Conservation (phyloP, 495 filamentous ascomycete genomes). For the Penicillium pulvis region DNA sequence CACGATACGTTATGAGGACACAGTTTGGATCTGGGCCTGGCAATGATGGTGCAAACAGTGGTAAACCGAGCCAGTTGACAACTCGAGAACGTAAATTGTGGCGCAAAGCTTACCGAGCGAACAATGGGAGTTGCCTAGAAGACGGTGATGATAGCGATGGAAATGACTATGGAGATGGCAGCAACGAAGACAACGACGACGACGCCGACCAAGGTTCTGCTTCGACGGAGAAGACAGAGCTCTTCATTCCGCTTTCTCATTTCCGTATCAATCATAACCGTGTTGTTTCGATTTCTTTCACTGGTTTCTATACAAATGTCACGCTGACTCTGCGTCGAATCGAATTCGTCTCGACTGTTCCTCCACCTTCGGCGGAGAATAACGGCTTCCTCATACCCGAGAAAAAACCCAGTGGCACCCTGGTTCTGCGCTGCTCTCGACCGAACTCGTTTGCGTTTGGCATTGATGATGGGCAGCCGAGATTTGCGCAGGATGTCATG, state of each 20-base stretch:
- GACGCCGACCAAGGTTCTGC: conserved; percentile 1
- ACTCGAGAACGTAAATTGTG: not conserved
- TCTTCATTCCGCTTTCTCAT: conserved; percentile 76
- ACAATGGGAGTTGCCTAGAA: not conserved
- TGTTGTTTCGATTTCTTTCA: conserved; percentile 65
- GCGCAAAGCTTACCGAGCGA: not conserved
- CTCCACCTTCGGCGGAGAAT: conserved; percentile 35
- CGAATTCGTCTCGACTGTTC: conserved; percentile 60
- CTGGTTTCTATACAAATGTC: conserved; percentile 64
- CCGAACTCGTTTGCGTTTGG: conserved; percentile 79
- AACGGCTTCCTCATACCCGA: conserved; percentile 51
- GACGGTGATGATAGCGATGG: not conserved
- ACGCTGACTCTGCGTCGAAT: conserved; percentile 58
- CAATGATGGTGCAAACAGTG: conserved; percentile 3
- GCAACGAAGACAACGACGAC: not conserved
- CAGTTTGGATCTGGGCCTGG: not conserved
- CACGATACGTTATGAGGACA: conserved; percentile 53
- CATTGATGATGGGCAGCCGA: conserved; percentile 75
- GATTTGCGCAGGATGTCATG: conserved; percentile 64
- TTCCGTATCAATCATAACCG: conserved; percentile 65
- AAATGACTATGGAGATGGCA: not conserved
- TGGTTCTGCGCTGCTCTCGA: conserved; percentile 67
- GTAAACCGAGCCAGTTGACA: not conserved
- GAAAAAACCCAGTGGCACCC: conserved; percentile 62
- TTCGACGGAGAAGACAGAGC: conserved; percentile 42